phyloP scores from a whole-genome alignment of 139 green algal genomes.

The Choricystis sp. region DNA sequence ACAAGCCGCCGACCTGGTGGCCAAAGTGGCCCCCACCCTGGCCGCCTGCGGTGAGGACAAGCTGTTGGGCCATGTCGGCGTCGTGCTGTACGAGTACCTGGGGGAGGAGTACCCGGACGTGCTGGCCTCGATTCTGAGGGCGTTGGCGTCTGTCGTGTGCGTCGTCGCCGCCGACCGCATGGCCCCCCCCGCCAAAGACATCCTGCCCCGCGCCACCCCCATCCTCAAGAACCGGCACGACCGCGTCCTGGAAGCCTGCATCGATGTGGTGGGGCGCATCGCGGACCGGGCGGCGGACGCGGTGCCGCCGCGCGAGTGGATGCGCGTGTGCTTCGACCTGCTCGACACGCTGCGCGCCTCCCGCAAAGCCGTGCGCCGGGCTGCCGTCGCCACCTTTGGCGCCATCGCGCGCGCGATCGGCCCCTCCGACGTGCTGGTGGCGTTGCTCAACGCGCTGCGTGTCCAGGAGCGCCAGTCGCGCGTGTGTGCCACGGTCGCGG shows the following conservation, averaged over 20 bases:
- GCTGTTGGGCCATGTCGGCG: slow-evolving; percentile 89
- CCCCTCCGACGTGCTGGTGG: slow-evolving; percentile 94
- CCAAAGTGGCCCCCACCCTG: slow-evolving; percentile 86
- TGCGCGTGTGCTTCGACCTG: slow-evolving; percentile 99
- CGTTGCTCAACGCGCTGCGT: slow-evolving; percentile 98
- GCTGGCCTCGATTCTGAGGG: slow-evolving; percentile 89
- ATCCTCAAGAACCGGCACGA: slow-evolving; percentile 95
- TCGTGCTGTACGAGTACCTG: slow-evolving; percentile 96
- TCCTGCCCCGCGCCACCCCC: slow-evolving; percentile 91
- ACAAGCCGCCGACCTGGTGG: slow-evolving; percentile 88
- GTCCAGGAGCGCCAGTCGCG: slow-evolving; percentile 98
- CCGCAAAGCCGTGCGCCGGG: slow-evolving; percentile 91
- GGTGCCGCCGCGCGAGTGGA: slow-evolving; percentile 97
- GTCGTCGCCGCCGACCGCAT: slow-evolving; percentile 97
- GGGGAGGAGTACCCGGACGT: slow-evolving; percentile 93
- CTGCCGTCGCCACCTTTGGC: slow-evolving; percentile 98
- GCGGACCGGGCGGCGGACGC: slow-evolving; percentile 89
- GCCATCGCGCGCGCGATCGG: slow-evolving; percentile 99
- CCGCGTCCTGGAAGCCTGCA: slow-evolving; percentile 92
- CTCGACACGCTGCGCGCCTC: slow-evolving; percentile 82
- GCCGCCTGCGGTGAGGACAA: slow-evolving; percentile 88
- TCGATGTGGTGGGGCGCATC: slow-evolving; percentile 95
- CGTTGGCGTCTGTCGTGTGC: slow-evolving; percentile 89
- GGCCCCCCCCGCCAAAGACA: slow-evolving; percentile 98
- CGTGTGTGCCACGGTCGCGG: slow-evolving; percentile 97